These are phyloP conservation scores for Suillus paluster DNA, from an alignment of 768 basidiomycete genomes.

Conservation along the genomic window DNA sequence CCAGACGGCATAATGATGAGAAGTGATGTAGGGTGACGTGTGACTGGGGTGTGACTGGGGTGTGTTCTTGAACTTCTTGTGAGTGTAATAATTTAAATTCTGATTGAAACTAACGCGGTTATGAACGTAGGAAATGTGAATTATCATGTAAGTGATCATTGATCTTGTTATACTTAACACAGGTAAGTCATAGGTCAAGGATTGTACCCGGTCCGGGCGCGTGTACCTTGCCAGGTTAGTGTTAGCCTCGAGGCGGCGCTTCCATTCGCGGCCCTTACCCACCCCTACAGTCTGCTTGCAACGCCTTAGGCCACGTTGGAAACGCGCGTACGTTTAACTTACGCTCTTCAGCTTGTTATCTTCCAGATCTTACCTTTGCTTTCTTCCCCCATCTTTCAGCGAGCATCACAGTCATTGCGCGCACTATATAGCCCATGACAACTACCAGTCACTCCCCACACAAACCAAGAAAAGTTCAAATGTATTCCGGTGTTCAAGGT, in stretches of 20 bases:
- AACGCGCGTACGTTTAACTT: conserved; percentile 51
- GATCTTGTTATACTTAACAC: too few species aligned
- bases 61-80: too few species aligned
- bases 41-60: too few species aligned
- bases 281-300: conserved; percentile 55
- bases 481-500: conserved; percentile 55
- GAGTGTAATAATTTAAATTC: background rate
- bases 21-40: background rate
- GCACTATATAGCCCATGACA: conserved; percentile 49
- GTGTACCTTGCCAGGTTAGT: conserved; percentile 23
- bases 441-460: conserved; percentile 64
- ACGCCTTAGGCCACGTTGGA: conserved; percentile 63
- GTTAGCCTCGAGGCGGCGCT: conserved; percentile 46
- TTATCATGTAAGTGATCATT: background rate
- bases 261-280: conserved; percentile 57
- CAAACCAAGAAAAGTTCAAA: conserved; percentile 57
- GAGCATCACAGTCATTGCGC: conserved; percentile 21
- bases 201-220: conserved; percentile 17
- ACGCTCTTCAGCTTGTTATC: conserved; percentile 25
- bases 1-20: conserved; percentile 18
- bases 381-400: conserved; percentile 29
- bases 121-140: conserved; percentile 20
- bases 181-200: too few species aligned
- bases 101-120: conserved; percentile 10
- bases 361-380: conserved; percentile 38